Conservation (phyloP, 176 grass and related monocot genomes). For the Secale cereale region DNA sequence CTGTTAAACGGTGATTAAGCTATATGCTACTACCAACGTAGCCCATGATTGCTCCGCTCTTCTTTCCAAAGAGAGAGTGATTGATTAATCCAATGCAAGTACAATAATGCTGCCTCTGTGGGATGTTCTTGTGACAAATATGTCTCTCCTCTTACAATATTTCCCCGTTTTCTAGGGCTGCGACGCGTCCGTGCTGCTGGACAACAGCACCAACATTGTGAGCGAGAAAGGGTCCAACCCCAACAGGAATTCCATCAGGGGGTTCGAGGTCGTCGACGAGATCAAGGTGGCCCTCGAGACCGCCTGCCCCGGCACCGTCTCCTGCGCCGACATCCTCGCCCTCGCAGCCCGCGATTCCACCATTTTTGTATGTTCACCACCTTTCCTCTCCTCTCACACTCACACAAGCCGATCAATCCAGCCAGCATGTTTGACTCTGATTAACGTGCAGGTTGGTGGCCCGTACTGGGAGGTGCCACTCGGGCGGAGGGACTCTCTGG, state of each 20-base stretch:
- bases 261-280: conserved; percentile 74
- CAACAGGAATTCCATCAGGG: conserved; percentile 60
- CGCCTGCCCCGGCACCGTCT: conserved; percentile 60
- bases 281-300: conserved; percentile 64
- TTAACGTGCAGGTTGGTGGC: conserved; percentile 54
- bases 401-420: neutral
- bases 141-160: too few species aligned
- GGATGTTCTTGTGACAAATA: too few species aligned
- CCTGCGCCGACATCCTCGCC: conserved; percentile 71
- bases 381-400: neutral
- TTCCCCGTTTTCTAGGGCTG: conserved; percentile 51
- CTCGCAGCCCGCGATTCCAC: conserved; percentile 61
- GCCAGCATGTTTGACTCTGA: neutral
- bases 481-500: conserved; percentile 74
- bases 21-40: too few species aligned
- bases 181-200: conserved; percentile 69
- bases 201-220: conserved; percentile 61
- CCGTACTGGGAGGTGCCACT: conserved; percentile 73
- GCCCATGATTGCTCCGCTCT: too few species aligned
- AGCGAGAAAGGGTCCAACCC: conserved; percentile 82
- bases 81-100: too few species aligned
- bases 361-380: conserved; percentile 30
- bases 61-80: too few species aligned
- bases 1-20: too few species aligned
- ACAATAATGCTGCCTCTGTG: too few species aligned